A percentile compares a stretch with the other conserved stretches of the same genome.
Evolutionary conservation across 139 green algal genomes (phyloP).

Genomic region (Chlorella sp.): DNA sequence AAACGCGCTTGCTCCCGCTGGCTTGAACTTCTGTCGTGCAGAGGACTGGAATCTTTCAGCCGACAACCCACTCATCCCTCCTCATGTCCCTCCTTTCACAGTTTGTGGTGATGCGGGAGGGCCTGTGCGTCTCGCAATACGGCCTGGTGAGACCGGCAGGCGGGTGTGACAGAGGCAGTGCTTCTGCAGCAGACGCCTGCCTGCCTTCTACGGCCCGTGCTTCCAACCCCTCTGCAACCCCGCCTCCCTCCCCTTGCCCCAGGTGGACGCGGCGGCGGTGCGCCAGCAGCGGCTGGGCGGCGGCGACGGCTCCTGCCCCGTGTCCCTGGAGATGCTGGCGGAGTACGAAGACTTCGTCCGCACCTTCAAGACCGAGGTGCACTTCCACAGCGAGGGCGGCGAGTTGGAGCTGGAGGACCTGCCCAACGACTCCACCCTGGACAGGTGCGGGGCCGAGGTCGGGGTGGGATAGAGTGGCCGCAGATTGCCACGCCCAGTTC

Average conservation of each 20-base stretch:
- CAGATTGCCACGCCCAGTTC: no score
- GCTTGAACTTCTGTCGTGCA: no score
- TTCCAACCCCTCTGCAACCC: background rate
- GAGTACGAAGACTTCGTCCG: conserved; percentile 12
- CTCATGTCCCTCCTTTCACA: no score
- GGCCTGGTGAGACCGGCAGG: conserved; percentile 4
- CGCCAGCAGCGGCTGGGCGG: conserved; percentile 24
- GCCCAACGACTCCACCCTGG: background rate
- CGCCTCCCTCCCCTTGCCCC: background rate
- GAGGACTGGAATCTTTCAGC: no score
- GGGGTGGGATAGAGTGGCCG: background rate
- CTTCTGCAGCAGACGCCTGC: background rate
- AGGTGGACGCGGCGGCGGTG: conserved; percentile 23
- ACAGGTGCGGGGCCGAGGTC: background rate
- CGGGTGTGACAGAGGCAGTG: background rate
- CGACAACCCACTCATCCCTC: no score
- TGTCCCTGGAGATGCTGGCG: conserved; percentile 17
- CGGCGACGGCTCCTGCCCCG: conserved; percentile 5
- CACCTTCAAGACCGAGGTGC: background rate
- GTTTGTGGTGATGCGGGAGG: conserved; percentile 18
- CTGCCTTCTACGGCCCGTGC: background rate
- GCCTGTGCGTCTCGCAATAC: conserved; percentile 14
- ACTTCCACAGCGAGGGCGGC: background rate
- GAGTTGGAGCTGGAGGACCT: conserved; percentile 12
- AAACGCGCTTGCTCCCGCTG: no score